Evolutionary conservation across 2,329 filamentous ascomycete genomes (phyloP).

Genomic region (Coleophoma crateriformis): DNA sequence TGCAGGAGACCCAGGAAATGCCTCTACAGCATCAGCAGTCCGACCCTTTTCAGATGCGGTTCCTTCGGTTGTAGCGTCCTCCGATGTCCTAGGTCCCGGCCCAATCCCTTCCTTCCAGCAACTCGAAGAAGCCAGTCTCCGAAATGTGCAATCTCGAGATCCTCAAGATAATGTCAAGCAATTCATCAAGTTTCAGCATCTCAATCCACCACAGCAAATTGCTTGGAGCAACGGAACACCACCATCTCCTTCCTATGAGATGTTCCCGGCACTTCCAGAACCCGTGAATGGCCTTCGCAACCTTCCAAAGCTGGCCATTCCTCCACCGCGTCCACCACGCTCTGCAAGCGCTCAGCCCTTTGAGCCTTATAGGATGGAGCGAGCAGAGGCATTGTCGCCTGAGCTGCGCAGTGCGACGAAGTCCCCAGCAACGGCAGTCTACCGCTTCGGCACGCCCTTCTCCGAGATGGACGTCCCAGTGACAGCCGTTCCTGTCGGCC

Average conservation of each 20-base stretch:
- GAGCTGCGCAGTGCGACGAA: slow-evolving; percentile 43
- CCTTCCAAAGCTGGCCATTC: slow-evolving; percentile 59
- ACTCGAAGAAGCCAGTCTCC: slow-evolving; percentile 69
- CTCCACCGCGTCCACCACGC: slow-evolving; percentile 28
- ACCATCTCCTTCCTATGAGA: slow-evolving; percentile 64
- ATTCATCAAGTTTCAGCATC: slow-evolving; percentile 80
- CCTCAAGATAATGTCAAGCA: slow-evolving; percentile 91
- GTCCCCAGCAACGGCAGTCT: slow-evolving; percentile 55
- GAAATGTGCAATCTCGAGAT: slow-evolving; percentile 65
- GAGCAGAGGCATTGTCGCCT: slow-evolving; percentile 43
- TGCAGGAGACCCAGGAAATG: slow-evolving; percentile 73
- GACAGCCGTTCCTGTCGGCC: slow-evolving; percentile 65
- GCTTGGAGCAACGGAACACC: slow-evolving; percentile 48
- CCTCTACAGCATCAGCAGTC: slow-evolving; percentile 52
- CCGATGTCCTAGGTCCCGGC: slow-evolving; percentile 76
- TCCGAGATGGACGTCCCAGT: slow-evolving; percentile 88
- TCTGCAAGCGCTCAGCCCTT: slow-evolving; percentile 30
- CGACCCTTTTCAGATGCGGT: slow-evolving; percentile 70
- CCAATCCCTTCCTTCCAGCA: slow-evolving; percentile 58
- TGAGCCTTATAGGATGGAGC: slow-evolving; percentile 47
- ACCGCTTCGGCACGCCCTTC: slow-evolving; percentile 79
- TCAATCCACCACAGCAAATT: slow-evolving; percentile 34
- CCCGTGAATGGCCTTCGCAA: slow-evolving; percentile 51
- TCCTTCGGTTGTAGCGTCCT: slow-evolving; percentile 84
- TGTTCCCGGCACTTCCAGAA: slow-evolving; percentile 38